Evolutionary conservation across 345 rosid species (phyloP), one percentile per base, ranked within the genome.

Genomic region (Conringia planisiliqua): DNA sequence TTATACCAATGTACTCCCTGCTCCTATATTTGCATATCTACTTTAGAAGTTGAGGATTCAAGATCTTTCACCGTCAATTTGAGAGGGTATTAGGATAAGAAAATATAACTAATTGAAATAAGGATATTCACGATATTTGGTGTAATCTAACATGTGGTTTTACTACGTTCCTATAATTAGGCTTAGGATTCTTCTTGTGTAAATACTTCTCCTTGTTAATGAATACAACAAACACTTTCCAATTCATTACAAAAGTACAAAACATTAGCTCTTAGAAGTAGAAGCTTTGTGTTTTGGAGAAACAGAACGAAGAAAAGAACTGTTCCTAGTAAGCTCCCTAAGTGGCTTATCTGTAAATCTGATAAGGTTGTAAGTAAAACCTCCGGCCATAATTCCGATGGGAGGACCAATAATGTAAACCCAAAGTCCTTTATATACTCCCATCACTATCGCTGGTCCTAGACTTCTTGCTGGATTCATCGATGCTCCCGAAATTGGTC

Each of bases 391-490:
- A 7, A 90, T 60, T 50, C 94, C 92, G 6, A 79, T 43, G 0
- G 82, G 2, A 0, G 96, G 97, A 24, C 90, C 90, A 0, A 78
- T 44, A 0, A 92, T 75, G 52, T 88, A 90, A 32, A 92, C 67
- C 94, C 97, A 90, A 14, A 92, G 39, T 47, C 86, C 89, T 48
- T 75, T 76, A 57, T 79, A 88, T 3, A 42, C 44, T 40, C 78
- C 82, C 86, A 76, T 79, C 32, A 83, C 85, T 4, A 90, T 38
- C 3, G 92, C 96, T 24, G 96, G 97, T 16, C 97, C 96, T 7
- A 89, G 7, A 60, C 89, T 89, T 79, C 97, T 88, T 0, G 97
- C 96, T 6, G 96, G 97, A 76, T 89, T 91, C 97, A 91, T 89
- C 1, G 93, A 89, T 13, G 86, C 97, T 61, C 97, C 96, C 1